A percentile compares a stretch with the other conserved stretches of the same genome.
phyloP scores from a whole-genome alignment of 1,284 basidiomycete species.

The Sporisorium exsertum region DNA sequence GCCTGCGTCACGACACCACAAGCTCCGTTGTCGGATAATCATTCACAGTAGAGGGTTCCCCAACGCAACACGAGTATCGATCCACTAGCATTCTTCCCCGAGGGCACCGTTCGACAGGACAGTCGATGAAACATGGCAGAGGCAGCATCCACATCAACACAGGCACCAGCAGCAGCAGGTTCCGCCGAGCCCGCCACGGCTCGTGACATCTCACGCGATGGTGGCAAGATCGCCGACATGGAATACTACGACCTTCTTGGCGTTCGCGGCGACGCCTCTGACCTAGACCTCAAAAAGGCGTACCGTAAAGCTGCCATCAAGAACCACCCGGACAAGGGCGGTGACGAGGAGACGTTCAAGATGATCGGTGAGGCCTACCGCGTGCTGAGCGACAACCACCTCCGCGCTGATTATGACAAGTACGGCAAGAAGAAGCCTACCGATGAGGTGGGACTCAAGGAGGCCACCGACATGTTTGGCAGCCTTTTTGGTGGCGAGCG shows the following conservation, averaged over 20 bases:
- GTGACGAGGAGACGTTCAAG: constrained; percentile 65
- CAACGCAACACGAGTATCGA: not conserved
- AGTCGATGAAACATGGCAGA: constrained; percentile 36
- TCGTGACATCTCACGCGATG: constrained; percentile 64
- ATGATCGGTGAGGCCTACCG: constrained; percentile 75
- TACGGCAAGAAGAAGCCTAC: constrained; percentile 80
- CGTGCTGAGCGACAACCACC: constrained; percentile 75
- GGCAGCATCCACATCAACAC: constrained; percentile 29
- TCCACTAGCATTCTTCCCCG: not conserved
- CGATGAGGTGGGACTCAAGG: constrained; percentile 67
- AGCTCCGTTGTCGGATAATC: not conserved
- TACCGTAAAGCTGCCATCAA: constrained; percentile 95
- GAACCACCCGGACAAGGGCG: constrained; percentile 73
- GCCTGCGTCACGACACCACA: not conserved
- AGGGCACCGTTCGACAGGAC: not conserved
- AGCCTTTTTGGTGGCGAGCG: constrained; percentile 69
- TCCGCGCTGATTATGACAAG: constrained; percentile 92
- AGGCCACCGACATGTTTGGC: constrained; percentile 70
- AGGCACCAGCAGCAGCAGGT: constrained; percentile 18
- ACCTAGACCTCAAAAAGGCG: constrained; percentile 90
- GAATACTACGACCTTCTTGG: constrained; percentile 69
- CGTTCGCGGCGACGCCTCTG: constrained; percentile 70
- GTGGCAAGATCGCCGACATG: constrained; percentile 67
- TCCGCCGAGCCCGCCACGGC: constrained; percentile 37
- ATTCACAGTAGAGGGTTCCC: not conserved